Evolutionary conservation across 352 stramenopile genomes (phyloP).

Genomic region (Globisporangium uncinulatum): DNA sequence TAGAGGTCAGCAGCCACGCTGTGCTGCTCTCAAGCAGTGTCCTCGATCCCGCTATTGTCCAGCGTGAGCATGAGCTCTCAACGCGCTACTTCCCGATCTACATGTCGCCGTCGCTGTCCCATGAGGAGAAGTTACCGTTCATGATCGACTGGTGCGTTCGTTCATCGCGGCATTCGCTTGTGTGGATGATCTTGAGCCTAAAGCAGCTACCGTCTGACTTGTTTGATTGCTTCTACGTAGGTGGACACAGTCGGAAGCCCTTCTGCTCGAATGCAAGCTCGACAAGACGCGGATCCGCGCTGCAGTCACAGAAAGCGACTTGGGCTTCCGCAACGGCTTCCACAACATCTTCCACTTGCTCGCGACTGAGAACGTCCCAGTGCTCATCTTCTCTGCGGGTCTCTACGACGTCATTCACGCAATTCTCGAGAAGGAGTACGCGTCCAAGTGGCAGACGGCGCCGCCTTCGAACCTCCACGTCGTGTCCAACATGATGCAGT

Average conservation of each 20-base stretch:
- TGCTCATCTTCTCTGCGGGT: slow-evolving; percentile 56
- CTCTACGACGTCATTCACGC: slow-evolving; percentile 18
- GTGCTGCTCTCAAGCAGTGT: slow-evolving; percentile 43
- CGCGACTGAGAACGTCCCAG: slow-evolving; percentile 32
- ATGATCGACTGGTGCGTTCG: slow-evolving; percentile 54
- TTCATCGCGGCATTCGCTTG: background rate
- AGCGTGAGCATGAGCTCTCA: slow-evolving; percentile 39
- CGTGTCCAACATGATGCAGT: slow-evolving; percentile 80
- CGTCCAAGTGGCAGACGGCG: slow-evolving; percentile 18
- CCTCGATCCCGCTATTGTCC: slow-evolving; percentile 28
- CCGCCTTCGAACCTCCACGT: slow-evolving; percentile 62
- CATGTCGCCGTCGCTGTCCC: slow-evolving; percentile 49
- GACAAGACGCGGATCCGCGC: slow-evolving; percentile 31
- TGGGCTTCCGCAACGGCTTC: slow-evolving; percentile 44
- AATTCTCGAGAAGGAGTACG: slow-evolving; percentile 31
- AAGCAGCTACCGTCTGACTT: no score
- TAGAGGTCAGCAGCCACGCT: slow-evolving; percentile 22
- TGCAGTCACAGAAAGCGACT: slow-evolving; percentile 26
- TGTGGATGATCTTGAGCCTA: background rate
- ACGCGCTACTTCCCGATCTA: slow-evolving; percentile 78
- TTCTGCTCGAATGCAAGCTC: slow-evolving; percentile 52
- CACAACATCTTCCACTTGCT: slow-evolving; percentile 37
- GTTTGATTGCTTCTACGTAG: no score
- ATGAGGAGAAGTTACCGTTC: slow-evolving; percentile 70
- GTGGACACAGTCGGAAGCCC: slow-evolving; percentile 29